Percentiles rank a stretch among this genome's conserved stretches.
Conservation (phyloP, 2,329 filamentous ascomycete species). For the Fusarium ambrosium region DNA sequence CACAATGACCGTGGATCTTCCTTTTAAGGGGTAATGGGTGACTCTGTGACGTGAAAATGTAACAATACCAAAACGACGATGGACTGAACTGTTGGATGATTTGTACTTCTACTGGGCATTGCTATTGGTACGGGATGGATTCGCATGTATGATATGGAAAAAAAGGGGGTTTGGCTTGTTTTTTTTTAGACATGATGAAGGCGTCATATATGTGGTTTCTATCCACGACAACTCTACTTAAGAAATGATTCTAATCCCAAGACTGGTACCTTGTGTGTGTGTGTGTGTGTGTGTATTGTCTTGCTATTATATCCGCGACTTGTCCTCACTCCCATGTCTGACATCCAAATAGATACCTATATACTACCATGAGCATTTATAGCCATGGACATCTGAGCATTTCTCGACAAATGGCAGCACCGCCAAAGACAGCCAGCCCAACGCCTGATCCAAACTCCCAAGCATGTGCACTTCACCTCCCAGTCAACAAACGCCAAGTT, state of each 20-base stretch:
- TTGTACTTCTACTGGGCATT: constrained; percentile 47
- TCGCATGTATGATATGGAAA: constrained; percentile 36
- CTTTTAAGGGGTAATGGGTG: constrained; percentile 15
- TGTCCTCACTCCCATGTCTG: not conserved
- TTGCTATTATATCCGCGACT: not conserved
- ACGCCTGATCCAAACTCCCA: not conserved
- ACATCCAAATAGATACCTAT: not conserved
- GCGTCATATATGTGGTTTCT: constrained; percentile 39
- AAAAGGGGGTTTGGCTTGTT: constrained; percentile 39
- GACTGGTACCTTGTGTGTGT: not conserved
- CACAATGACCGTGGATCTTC: constrained; percentile 9
- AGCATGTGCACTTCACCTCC: constrained; percentile 15
- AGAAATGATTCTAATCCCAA: constrained; percentile 39
- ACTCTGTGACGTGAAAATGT: constrained; percentile 31
- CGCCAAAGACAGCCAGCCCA: constrained; percentile 1
- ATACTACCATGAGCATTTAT: not conserved
- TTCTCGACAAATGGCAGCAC: not conserved
- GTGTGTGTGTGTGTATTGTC: not conserved
- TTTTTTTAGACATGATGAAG: constrained; percentile 39
- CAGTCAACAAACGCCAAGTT: constrained; percentile 43
- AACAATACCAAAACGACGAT: constrained; percentile 37
- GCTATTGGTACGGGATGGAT: constrained; percentile 41
- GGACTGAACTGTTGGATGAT: constrained; percentile 37
- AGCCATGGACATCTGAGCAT: not conserved
- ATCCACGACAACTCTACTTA: constrained; percentile 47